Percentiles rank a stretch among this genome's conserved stretches.
Evolutionary conservation across 345 rosid species (phyloP).

Genomic region (Hypericum perforatum): DNA sequence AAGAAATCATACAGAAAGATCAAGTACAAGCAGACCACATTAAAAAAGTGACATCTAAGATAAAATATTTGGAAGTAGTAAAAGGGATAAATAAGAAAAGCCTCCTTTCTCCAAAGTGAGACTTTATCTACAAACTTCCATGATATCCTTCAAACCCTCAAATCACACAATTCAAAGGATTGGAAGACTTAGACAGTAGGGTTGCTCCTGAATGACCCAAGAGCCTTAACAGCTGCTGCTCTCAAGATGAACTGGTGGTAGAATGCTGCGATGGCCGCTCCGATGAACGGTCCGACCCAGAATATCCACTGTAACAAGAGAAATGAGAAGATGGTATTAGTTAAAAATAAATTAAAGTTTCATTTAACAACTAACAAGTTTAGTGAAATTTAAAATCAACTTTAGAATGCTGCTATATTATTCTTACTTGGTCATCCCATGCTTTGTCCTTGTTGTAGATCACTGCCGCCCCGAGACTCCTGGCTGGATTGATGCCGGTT

Average conservation of each 20-base stretch:
- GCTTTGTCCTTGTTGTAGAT: conserved; percentile 41
- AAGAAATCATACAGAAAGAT: no score
- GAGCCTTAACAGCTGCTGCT: conserved; percentile 72
- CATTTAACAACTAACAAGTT: no score
- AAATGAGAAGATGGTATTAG: neutral
- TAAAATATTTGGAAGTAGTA: no score
- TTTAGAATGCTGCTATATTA: no score
- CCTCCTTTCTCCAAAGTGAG: no score
- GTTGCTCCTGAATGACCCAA: conserved; percentile 83
- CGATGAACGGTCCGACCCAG: conserved; percentile 82
- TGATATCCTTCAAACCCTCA: no score
- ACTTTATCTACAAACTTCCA: no score
- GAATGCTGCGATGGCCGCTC: conserved; percentile 85
- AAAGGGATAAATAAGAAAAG: no score
- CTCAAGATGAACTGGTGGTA: conserved; percentile 78
- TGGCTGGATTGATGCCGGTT: conserved; percentile 83
- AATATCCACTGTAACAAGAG: conserved; percentile 59
- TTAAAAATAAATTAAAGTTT: neutral
- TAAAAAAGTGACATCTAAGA: no score
- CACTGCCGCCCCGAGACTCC: conserved; percentile 80
- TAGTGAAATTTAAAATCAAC: no score
- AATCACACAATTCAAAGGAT: no score
- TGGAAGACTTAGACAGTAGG: conserved; percentile 32
- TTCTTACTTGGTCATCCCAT: conserved; percentile 69
- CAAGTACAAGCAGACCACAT: no score